Evolutionary conservation across 1,284 basidiomycete genomes (phyloP).

Genomic region (Quambalaria eucalypti): DNA sequence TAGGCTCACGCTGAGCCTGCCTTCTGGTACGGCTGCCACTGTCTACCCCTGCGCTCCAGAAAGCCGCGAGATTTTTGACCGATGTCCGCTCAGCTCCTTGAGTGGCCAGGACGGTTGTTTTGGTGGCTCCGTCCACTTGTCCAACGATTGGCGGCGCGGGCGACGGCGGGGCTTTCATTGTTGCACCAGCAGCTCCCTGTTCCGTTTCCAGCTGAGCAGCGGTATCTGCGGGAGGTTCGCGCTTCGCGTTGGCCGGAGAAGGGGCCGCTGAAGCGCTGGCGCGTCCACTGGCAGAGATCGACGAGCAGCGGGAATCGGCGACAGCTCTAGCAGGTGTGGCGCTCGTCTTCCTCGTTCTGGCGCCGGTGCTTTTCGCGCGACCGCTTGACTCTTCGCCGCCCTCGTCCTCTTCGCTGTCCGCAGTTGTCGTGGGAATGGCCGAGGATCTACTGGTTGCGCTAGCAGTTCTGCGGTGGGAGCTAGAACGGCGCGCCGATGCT

Average conservation of each 20-base stretch:
- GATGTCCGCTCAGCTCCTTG: constrained; percentile 43
- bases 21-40: constrained; percentile 30
- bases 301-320: neutral
- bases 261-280: neutral
- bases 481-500: neutral
- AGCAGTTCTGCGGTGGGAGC: neutral
- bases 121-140: no score
- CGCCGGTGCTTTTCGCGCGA: neutral
- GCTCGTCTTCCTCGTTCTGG: neutral
- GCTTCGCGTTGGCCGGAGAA: neutral
- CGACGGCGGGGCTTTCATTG: constrained; percentile 7
- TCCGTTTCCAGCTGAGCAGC: constrained; percentile 1
- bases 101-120: constrained; percentile 29
- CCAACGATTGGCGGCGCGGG: no score
- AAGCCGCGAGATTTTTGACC: constrained; percentile 40
- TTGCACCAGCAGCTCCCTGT: constrained; percentile 7
- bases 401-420: constrained; percentile 1
- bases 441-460: neutral
- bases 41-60: constrained; percentile 42
- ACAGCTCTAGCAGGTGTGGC: neutral
- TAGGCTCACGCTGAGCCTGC: constrained; percentile 28
- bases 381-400: neutral
- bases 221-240: constrained; percentile 8
- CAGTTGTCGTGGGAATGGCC: neutral
- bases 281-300: neutral